Evolutionary conservation across 768 basidiomycete species (phyloP).

Genomic region (Brasilioporus rufonigricans): DNA sequence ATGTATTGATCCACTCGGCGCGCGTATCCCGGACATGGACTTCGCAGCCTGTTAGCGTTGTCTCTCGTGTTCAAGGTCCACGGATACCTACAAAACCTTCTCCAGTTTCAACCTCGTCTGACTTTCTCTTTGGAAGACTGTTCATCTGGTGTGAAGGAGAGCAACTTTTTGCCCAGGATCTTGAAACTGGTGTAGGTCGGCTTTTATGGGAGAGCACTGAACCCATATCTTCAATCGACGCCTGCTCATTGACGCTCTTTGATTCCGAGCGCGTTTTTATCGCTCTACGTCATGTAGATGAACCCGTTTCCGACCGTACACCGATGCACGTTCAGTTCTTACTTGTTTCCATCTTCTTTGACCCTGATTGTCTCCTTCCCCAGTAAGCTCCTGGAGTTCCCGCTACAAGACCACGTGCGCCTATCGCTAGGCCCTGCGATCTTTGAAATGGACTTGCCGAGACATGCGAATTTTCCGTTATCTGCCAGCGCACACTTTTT

Average conservation of each 20-base stretch:
- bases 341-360: not conserved
- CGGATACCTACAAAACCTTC: conserved; percentile 12
- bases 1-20: conserved; percentile 15
- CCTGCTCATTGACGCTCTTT: conserved; percentile 18
- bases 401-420: conserved; percentile 9
- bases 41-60: conserved; percentile 7
- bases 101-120: conserved; percentile 15
- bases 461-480: conserved; percentile 16
- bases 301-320: conserved; percentile 14
- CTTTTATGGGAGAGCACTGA: conserved; percentile 13
- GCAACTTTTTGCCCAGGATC: conserved; percentile 19
- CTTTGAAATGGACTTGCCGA: conserved; percentile 19
- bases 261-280: conserved; percentile 20
- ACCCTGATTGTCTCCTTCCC: conserved; percentile 2
- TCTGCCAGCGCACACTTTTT: conserved; percentile 13
- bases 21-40: conserved; percentile 22
- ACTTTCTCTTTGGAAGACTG: conserved; percentile 25
- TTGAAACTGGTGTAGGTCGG: conserved; percentile 22
- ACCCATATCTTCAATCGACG: conserved; percentile 19
- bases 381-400: conserved; percentile 25
- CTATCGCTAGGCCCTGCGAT: conserved; percentile 11
- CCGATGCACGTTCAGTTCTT: conserved; percentile 16
- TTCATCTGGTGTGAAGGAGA: conserved; percentile 22
- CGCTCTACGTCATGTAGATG: conserved; percentile 17
- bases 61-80: conserved; percentile 15